phyloP scores from a whole-genome alignment of 2,329 filamentous ascomycete genomes.

The Teratosphaeria viscida region DNA sequence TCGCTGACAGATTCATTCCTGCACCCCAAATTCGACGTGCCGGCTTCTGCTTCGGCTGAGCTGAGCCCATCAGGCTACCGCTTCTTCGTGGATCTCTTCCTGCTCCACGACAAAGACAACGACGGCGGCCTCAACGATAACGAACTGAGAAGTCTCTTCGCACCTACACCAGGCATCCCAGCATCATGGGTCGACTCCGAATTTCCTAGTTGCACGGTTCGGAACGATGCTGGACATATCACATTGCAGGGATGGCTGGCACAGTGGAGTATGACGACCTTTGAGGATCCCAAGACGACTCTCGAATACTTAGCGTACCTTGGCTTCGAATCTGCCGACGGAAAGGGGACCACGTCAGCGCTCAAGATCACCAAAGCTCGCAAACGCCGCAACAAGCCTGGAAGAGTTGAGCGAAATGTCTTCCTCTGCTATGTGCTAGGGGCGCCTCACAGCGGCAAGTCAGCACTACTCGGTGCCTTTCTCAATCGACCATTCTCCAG shows the following conservation, averaged over 20 bases:
- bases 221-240: constrained; percentile 89
- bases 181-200: constrained; percentile 76
- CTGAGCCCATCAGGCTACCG: constrained; percentile 88
- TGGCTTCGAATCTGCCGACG: constrained; percentile 73
- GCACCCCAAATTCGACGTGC: constrained; percentile 87
- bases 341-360: constrained; percentile 67
- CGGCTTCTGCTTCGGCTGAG: constrained; percentile 84
- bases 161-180: constrained; percentile 83
- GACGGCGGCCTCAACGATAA: constrained; percentile 83
- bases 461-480: constrained; percentile 80
- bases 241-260: constrained; percentile 96
- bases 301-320: constrained; percentile 93
- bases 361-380: constrained; percentile 88
- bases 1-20: constrained; percentile 85
- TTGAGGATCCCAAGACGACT: constrained; percentile 88
- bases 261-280: constrained; percentile 99
- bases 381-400: constrained; percentile 70
- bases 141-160: constrained; percentile 78
- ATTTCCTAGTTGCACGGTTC: constrained; percentile 87
- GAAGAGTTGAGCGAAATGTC: constrained; percentile 85
- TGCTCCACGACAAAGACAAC: constrained; percentile 94
- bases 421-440: constrained; percentile 89
- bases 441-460: constrained; percentile 78
- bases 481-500: constrained; percentile 76
- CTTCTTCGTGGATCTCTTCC: constrained; percentile 93